Base-by-base conservation (phyloP, 2,329 filamentous ascomycete species). In the Metarhizium sp. region DNA sequence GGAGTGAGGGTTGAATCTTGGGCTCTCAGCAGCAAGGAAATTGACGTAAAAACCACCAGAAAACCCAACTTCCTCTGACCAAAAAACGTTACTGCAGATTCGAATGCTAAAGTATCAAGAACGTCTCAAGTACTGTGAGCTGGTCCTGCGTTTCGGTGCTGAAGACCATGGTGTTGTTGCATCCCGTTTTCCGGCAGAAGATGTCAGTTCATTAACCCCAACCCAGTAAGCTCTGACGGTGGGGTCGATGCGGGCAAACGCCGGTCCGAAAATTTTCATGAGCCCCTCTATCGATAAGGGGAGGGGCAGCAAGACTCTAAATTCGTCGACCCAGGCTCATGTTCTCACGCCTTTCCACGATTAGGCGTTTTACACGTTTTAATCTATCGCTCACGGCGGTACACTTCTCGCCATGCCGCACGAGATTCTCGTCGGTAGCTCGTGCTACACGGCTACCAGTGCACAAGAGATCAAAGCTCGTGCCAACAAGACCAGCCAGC, bases 361-460 rank as follows among this genome's bases (percentile, higher is more conserved):
- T 48, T 29, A 29, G 25, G 45, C 45, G 45, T 48, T 48, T n/a
- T 48, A 30, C 45, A n/a, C 45, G 25, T 13, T 29, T 48, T 30
- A 14, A 48, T 29, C 5, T 16, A 48, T 57, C 55, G 55, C 51
- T 29, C 18, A 53, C 55, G 40, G 51, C 51, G 51, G 30, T 47
- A 47, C 18, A 3, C 40, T 59, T 20, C 54, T 60, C 59, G 65
- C 54, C 57, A 71, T 71, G 69, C 59, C 62, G 57, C 66, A 67
- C 65, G 66, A 69, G 58, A 63, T 67, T 53, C 67, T 75, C 56
- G 65, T 73, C 56, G 72, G 72, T 60, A 65, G 69, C 60, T 69
- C 78, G 55, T 82, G 82, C 69, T 81, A 78, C 68, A 76, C 75
- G 55, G 62, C 66, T 52, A 70, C 71, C 57, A 70, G 73, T 64